Conservation (phyloP, 2,329 filamentous ascomycete genomes). For the Pseudonectria foliicola region DNA sequence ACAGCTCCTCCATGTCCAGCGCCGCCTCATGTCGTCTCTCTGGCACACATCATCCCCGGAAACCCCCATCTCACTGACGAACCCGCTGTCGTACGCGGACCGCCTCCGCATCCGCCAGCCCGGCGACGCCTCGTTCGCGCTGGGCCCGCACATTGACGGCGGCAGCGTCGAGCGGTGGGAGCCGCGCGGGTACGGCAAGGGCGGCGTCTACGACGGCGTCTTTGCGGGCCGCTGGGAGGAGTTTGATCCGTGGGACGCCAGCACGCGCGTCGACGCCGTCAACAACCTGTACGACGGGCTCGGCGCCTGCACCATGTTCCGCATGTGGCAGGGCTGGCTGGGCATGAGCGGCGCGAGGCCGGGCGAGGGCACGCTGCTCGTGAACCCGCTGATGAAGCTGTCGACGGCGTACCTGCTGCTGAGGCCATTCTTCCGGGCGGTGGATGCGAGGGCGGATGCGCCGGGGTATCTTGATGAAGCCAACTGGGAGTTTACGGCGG, state of each 20-base stretch:
- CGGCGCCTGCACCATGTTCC: conserved; percentile 76
- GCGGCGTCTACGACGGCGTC: conserved; percentile 65
- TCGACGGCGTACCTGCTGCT: conserved; percentile 76
- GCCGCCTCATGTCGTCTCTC: conserved; percentile 51
- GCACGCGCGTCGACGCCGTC: conserved; percentile 57
- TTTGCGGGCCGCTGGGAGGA: conserved; percentile 71
- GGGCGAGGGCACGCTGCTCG: conserved; percentile 70
- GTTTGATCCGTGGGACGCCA: conserved; percentile 77
- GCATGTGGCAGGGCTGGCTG: conserved; percentile 88
- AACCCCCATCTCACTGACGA: conserved; percentile 40
- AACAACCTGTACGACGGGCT: conserved; percentile 74
- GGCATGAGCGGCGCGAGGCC: conserved; percentile 67
- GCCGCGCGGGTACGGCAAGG: conserved; percentile 55
- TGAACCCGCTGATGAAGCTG: conserved; percentile 70
- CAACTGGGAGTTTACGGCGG: conserved; percentile 54
- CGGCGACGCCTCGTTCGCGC: conserved; percentile 61
- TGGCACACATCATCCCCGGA: conserved; percentile 50
- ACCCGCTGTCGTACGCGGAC: conserved; percentile 63
- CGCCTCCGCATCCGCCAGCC: conserved; percentile 65
- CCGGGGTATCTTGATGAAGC: conserved; percentile 37
- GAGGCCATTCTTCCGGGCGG: conserved; percentile 70
- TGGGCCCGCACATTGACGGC: conserved; percentile 68
- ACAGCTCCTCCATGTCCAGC: conserved; percentile 54
- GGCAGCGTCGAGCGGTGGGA: conserved; percentile 74
- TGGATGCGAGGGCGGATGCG: conserved; percentile 16